Percentiles rank a stretch among this genome's conserved stretches.
Conservation (phyloP, 2,329 filamentous ascomycete species). For the Botrytis fragariae region DNA sequence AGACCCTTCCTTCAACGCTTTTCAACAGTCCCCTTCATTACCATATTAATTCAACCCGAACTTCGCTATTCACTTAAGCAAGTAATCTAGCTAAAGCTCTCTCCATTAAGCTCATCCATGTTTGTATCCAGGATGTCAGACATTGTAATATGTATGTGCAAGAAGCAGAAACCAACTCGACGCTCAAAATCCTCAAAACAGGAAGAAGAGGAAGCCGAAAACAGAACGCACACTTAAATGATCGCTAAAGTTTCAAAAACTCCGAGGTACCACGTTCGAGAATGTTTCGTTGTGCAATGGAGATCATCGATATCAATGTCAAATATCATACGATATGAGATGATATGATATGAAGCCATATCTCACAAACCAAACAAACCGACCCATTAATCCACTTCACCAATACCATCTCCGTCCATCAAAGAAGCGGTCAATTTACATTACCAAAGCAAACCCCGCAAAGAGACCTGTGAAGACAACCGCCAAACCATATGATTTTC, state of each 20-base stretch:
- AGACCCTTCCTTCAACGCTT: background rate
- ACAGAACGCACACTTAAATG: conserved; percentile 7
- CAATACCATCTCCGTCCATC: background rate
- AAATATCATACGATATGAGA: background rate
- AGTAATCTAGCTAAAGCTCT: background rate
- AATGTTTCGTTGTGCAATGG: conserved; percentile 25
- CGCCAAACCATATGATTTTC: conserved; percentile 55
- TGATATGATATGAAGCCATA: background rate
- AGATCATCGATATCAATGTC: conserved; percentile 6
- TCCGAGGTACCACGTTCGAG: conserved; percentile 22
- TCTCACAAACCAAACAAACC: background rate
- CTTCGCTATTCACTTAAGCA: background rate
- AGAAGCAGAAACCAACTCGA: background rate
- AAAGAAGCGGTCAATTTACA: conserved; percentile 40
- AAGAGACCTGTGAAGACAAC: conserved; percentile 54
- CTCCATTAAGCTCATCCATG: background rate
- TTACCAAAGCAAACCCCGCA: conserved; percentile 54
- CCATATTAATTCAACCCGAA: background rate
- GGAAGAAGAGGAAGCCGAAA: background rate
- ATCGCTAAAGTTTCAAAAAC: conserved; percentile 23
- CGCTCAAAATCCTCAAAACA: too few relatives aligned
- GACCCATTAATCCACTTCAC: background rate
- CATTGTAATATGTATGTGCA: conserved; percentile 5
- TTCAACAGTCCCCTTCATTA: conserved; percentile 6
- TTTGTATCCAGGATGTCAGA: background rate